Evolutionary conservation across 345 rosid species (phyloP).

Genomic region (Euphorbia lathyris): DNA sequence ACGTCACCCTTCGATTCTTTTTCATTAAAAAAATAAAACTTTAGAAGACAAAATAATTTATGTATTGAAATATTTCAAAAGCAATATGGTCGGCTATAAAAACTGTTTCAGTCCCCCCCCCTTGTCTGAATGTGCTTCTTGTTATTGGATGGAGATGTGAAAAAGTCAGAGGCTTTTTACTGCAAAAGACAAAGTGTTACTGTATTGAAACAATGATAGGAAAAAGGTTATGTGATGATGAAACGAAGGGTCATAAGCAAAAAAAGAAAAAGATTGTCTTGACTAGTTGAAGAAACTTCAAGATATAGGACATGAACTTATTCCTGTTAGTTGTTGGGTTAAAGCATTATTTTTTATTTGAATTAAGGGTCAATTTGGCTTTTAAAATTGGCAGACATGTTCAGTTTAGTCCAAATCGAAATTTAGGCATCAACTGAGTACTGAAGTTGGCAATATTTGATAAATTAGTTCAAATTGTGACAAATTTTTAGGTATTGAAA

Average conservation of each 20-base stretch:
- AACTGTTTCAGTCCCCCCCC: background rate
- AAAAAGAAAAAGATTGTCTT: background rate
- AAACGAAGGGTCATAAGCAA: background rate
- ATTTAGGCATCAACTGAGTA: too few species aligned
- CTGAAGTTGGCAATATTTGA: too few species aligned
- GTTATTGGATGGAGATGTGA: background rate
- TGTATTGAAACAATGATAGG: background rate
- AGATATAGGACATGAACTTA: too few species aligned
- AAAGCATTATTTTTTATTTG: too few species aligned
- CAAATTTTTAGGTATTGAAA: too few species aligned
- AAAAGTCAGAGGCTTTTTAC: background rate
- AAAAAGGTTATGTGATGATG: background rate
- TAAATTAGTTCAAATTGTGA: too few species aligned
- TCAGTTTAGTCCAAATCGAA: too few species aligned
- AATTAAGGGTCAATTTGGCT: too few species aligned
- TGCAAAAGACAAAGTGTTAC: background rate
- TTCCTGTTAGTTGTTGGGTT: too few species aligned
- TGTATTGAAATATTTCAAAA: background rate
- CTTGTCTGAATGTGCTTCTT: background rate
- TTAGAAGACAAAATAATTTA: too few species aligned
- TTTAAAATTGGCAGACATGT: too few species aligned
- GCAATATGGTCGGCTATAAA: background rate
- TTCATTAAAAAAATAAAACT: too few species aligned
- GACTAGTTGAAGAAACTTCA: background rate
- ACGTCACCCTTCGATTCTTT: background rate